Evolutionary conservation across 768 basidiomycete genomes (phyloP).

Genomic region (Chalciporus pseudorubinellus): DNA sequence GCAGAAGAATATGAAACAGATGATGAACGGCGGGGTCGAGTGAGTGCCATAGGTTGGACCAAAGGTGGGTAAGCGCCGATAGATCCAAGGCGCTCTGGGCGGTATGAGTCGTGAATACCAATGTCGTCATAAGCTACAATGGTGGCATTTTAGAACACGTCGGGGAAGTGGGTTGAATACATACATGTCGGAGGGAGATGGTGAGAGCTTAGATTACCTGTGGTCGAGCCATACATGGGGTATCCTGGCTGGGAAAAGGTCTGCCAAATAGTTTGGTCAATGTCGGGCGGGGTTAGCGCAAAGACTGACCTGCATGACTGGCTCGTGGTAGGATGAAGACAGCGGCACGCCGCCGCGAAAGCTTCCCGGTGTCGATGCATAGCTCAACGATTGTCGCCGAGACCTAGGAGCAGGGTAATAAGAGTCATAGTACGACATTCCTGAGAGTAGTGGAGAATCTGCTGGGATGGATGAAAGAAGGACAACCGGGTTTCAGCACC

Average conservation of each 20-base stretch:
- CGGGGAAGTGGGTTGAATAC: slow-evolving; percentile 8
- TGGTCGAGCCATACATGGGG: slow-evolving; percentile 43
- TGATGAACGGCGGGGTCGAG: slow-evolving; percentile 37
- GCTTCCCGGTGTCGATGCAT: slow-evolving; percentile 23
- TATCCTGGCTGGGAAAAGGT: slow-evolving; percentile 45
- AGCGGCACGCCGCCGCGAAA: slow-evolving; percentile 28
- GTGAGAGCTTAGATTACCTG: slow-evolving; percentile 37
- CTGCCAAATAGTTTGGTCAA: slow-evolving; percentile 16
- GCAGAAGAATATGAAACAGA: slow-evolving; percentile 39
- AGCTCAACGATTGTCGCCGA: slow-evolving; percentile 34
- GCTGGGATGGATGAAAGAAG: slow-evolving; percentile 6
- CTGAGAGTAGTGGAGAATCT: slow-evolving; percentile 13
- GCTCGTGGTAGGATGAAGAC: slow-evolving; percentile 42
- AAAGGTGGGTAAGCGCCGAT: slow-evolving; percentile 21
- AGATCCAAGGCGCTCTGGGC: slow-evolving; percentile 30
- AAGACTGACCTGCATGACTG: slow-evolving; percentile 40
- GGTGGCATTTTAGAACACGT: not conserved
- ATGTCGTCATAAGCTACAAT: slow-evolving; percentile 55
- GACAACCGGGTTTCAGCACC: not conserved
- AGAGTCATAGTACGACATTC: slow-evolving; percentile 46
- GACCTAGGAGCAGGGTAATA: slow-evolving; percentile 34
- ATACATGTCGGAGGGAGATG: slow-evolving; percentile 43
- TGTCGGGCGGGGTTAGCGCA: not conserved
- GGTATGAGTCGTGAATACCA: slow-evolving; percentile 49
- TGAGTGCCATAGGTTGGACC: slow-evolving; percentile 19